Evolutionary conservation across 2,329 filamentous ascomycete species (phyloP).

Genomic region (Herpotrichia juniperi): DNA sequence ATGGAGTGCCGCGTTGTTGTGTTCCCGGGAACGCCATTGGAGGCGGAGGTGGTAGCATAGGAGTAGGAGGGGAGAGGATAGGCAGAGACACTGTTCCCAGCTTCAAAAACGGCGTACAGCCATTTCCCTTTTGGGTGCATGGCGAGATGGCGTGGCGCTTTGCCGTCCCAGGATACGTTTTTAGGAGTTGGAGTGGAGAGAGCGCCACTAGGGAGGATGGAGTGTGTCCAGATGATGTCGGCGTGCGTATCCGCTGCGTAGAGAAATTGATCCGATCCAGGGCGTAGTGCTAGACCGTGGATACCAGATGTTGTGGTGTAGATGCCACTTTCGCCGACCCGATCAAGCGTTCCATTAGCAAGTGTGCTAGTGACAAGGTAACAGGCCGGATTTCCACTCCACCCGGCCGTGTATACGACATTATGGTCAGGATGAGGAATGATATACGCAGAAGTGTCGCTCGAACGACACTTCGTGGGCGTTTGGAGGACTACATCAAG

Average conservation of each 20-base stretch:
- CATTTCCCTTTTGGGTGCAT: conserved; percentile 33
- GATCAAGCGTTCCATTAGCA: background rate
- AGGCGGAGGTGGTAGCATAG: too few species aligned
- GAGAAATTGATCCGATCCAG: conserved; percentile 23
- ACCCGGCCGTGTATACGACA: background rate
- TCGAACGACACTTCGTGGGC: background rate
- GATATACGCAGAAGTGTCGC: background rate
- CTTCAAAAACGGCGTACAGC: conserved; percentile 36
- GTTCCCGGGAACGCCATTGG: background rate
- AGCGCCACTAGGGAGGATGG: conserved; percentile 20
- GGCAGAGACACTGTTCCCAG: conserved; percentile 14
- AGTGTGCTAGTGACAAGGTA: background rate
- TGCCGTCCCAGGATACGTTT: conserved; percentile 16
- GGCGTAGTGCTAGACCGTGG: conserved; percentile 28
- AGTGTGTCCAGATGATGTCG: conserved; percentile 36
- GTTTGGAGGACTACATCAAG: background rate
- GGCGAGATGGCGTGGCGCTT: conserved; percentile 31
- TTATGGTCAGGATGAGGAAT: background rate
- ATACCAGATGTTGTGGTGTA: conserved; percentile 7
- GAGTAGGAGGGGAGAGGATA: background rate
- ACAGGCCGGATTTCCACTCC: background rate
- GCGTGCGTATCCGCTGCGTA: conserved; percentile 38
- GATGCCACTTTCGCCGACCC: background rate
- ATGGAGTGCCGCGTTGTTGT: background rate
- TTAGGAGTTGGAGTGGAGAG: conserved; percentile 21